Conservation (phyloP, 2,329 filamentous ascomycete species). For the Achaetomium macrosporum region DNA sequence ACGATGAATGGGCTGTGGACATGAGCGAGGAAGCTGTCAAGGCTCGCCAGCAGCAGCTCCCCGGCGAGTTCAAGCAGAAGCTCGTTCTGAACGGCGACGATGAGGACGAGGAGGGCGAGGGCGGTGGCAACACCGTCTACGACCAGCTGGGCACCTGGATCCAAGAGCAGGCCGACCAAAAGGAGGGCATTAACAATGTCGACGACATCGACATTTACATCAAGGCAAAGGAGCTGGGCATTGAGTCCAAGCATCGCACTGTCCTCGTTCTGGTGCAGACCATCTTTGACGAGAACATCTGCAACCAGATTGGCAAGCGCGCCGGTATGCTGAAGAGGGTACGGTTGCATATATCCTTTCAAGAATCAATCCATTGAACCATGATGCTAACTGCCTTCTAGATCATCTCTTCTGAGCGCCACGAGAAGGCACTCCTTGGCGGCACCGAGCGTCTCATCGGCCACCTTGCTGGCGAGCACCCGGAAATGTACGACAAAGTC, state of each 20-base stretch:
- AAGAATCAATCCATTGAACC: not conserved
- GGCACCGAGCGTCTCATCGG: slow-evolving; percentile 89
- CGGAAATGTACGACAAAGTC: slow-evolving; percentile 68
- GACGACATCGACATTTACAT: slow-evolving; percentile 88
- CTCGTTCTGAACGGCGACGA: slow-evolving; percentile 73
- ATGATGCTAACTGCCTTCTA: slow-evolving; percentile 33
- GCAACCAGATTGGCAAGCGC: slow-evolving; percentile 79
- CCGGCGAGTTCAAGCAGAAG: slow-evolving; percentile 90
- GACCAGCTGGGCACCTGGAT: slow-evolving; percentile 94
- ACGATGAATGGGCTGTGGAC: slow-evolving; percentile 93
- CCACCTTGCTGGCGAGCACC: slow-evolving; percentile 63
- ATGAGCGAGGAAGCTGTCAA: slow-evolving; percentile 93
- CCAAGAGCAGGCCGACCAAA: slow-evolving; percentile 62
- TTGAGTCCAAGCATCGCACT: slow-evolving; percentile 91
- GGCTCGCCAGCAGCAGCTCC: slow-evolving; percentile 86
- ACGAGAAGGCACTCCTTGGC: slow-evolving; percentile 92
- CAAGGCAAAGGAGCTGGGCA: slow-evolving; percentile 94
- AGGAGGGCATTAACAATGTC: slow-evolving; percentile 70
- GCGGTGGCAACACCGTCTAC: slow-evolving; percentile 68
- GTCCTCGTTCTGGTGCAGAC: slow-evolving; percentile 88
- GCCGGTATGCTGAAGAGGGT: slow-evolving; percentile 84
- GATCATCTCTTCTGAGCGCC: slow-evolving; percentile 84
- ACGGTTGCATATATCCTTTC: slow-evolving; percentile 27
- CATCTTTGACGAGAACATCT: slow-evolving; percentile 85
- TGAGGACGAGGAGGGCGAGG: slow-evolving; percentile 75